Percentiles rank a stretch among this genome's conserved stretches.
phyloP scores from a whole-genome alignment of 2,329 filamentous ascomycete genomes.

The Fusarium piperis region DNA sequence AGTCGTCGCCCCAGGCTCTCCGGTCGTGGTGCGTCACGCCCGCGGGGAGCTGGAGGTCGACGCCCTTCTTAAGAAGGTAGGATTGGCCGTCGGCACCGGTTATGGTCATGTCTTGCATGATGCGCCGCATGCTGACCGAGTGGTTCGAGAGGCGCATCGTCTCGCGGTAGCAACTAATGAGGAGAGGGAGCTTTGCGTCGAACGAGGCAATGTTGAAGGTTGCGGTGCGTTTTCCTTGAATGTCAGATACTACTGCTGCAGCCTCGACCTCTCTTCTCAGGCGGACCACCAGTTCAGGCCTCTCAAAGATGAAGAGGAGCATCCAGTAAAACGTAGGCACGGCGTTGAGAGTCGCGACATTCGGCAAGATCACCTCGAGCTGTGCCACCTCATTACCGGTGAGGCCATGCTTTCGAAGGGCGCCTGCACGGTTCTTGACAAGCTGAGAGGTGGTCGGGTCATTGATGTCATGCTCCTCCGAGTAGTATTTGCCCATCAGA shows the following conservation, averaged over 20 bases:
- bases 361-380: constrained; percentile 44
- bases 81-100: constrained; percentile 32
- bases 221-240: constrained; percentile 3
- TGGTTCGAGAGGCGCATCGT: constrained; percentile 54
- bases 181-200: constrained; percentile 51
- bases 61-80: constrained; percentile 45
- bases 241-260: background rate
- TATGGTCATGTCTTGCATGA: constrained; percentile 54
- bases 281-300: constrained; percentile 35
- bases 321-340: constrained; percentile 52
- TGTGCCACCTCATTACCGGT: constrained; percentile 40
- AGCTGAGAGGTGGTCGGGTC: constrained; percentile 40
- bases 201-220: constrained; percentile 52
- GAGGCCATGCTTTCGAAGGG: constrained; percentile 44
- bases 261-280: constrained; percentile 33
- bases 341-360: constrained; percentile 47
- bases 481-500: constrained; percentile 46
- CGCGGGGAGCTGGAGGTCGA: constrained; percentile 42
- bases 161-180: constrained; percentile 58
- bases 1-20: constrained; percentile 39
- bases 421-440: constrained; percentile 42
- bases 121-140: constrained; percentile 50
- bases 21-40: constrained; percentile 36
- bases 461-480: constrained; percentile 38
- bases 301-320: constrained; percentile 42